Evolutionary conservation across 345 rosid species (phyloP), one percentile per base, ranked within the genome.

Genomic region (Sisymbrium altissimum): DNA sequence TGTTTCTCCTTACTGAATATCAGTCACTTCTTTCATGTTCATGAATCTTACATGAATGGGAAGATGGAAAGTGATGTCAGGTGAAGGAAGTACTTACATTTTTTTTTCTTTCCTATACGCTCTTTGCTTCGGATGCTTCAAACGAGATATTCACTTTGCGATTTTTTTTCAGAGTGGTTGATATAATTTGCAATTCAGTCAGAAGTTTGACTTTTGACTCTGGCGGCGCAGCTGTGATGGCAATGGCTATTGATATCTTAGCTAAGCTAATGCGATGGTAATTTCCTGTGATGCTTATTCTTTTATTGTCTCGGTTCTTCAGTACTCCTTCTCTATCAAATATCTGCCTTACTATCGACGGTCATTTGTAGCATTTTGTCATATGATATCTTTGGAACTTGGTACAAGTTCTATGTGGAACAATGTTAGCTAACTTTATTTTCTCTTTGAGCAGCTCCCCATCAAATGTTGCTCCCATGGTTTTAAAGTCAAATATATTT

Each of bases 231-330:
- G 84, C 87, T 65, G 30, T 85, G 72, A 82, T 86, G 87, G 91
- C 97, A 66, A 70, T 85, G 90, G 86, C 88, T 74, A 72, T 87
- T 68, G 81, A 85, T 83, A 83, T 91, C 74, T 83, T 91, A 75
- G 86, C 91, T 40, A 87, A 80, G 84, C 85, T 94, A 84, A 63
- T 89, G 80, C 85, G 74, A 79, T 85, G 98, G 97, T 89, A 86
- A 81, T 49, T 35, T 59, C n/a, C 14, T 77, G 67, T 50, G 64
- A 40, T 67, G 49, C 48, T 32, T 60, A 32, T 49, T 38, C 33
- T 23, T 66, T 54, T 58, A 14, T 25, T 59, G 14, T 57, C 62
- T 70, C 64, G 54, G 43, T 70, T 55, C 60, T 54, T 57, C 44
- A 29, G 7, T 54, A 35, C 63, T 43, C 15, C 40, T 52, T 76